A percentile compares a stretch with the other conserved stretches of the same genome.
Conservation (phyloP, 176 grass and related monocot species). For the Tillandsia fasciculata region DNA sequence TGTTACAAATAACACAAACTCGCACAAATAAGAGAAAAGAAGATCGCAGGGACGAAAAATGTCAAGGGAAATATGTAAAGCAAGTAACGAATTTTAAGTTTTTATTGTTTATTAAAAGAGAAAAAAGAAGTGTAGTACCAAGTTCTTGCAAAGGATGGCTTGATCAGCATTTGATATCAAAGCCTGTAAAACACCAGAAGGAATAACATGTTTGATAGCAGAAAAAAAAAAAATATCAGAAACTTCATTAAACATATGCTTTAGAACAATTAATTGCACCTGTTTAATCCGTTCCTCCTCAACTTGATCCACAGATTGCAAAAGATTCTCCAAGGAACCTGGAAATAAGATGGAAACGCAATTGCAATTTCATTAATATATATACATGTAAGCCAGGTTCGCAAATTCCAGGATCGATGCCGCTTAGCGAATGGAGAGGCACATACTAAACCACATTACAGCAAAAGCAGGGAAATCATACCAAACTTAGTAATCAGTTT, state of each 20-base stretch:
- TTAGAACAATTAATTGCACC: conserved; percentile 20
- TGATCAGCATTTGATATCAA: conserved; percentile 59
- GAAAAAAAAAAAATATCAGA: neutral
- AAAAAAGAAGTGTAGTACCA: conserved; percentile 44
- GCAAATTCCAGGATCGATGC: no score
- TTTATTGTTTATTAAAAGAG: neutral
- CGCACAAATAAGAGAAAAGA: conserved; percentile 8
- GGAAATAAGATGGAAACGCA: conserved; percentile 18
- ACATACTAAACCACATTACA: no score
- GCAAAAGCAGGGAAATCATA: conserved; percentile 29
- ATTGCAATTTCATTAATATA: conserved; percentile 13
- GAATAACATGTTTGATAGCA: conserved; percentile 1
- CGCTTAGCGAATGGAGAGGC: no score
- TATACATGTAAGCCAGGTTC: neutral
- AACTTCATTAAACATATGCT: neutral
- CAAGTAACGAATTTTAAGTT: no score
- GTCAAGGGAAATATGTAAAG: neutral
- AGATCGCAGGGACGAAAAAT: neutral
- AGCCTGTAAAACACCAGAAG: conserved; percentile 43
- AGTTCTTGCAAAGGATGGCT: conserved; percentile 77
- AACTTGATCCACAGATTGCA: conserved; percentile 60
- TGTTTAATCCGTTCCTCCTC: conserved; percentile 72
- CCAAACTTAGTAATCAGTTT: conserved; percentile 84
- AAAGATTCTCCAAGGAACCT: conserved; percentile 92
- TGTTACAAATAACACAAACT: conserved; percentile 19